Percentiles rank a stretch among this genome's conserved stretches.
These are phyloP conservation scores for Fraxinus latifolia DNA, from an alignment of 305 asterid genomes.

Conservation along the genomic window DNA sequence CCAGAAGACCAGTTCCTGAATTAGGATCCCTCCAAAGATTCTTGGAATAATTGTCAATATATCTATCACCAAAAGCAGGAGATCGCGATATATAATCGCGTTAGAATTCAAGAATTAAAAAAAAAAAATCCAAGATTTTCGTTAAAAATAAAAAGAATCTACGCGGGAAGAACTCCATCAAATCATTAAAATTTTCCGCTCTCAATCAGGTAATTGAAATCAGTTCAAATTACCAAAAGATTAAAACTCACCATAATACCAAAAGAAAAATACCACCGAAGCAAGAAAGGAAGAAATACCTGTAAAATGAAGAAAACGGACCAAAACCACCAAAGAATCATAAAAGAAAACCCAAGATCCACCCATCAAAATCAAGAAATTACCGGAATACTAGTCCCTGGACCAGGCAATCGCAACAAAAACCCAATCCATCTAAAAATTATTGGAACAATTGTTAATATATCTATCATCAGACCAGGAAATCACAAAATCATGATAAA, in stretches of 20 bases:
- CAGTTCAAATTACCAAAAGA: background rate
- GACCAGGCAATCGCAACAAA: background rate
- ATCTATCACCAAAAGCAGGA: background rate
- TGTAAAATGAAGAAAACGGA: background rate
- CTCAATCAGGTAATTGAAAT: background rate
- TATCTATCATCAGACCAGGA: background rate
- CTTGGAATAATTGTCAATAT: background rate
- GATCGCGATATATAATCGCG: background rate
- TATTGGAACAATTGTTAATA: background rate
- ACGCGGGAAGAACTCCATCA: background rate
- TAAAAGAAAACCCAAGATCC: background rate
- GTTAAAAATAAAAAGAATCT: background rate
- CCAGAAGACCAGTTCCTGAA: background rate
- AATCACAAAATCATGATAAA: background rate
- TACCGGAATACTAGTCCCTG: background rate
- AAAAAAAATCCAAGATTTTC: too few species aligned
- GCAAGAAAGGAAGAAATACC: background rate
- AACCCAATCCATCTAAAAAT: background rate
- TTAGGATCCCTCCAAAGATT: background rate
- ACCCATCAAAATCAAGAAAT: background rate
- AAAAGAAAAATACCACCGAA: background rate
- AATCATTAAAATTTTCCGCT: background rate
- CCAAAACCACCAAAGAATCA: background rate
- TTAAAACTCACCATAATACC: too few species aligned
- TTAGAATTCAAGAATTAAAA: background rate